A percentile compares a stretch with the other conserved stretches of the same genome.
Evolutionary conservation across 1,284 basidiomycete species (phyloP).

Genomic region (Spongispora temasekensis): DNA sequence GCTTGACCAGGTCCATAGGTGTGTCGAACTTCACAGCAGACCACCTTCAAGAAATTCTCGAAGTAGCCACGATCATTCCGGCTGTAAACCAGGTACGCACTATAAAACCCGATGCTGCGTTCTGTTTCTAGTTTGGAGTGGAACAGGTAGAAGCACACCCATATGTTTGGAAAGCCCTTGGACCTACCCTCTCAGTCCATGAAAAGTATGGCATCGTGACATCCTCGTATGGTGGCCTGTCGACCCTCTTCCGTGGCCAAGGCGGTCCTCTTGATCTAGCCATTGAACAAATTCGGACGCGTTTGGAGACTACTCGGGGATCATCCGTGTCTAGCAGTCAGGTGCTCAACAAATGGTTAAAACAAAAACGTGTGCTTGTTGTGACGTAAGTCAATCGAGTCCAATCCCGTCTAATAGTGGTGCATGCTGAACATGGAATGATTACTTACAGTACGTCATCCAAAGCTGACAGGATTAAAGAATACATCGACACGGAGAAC

Average conservation of each 20-base stretch:
- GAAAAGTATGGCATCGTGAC: conserved; percentile 64
- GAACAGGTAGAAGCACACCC: conserved; percentile 79
- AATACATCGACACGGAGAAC: no score
- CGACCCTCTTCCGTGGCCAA: conserved; percentile 57
- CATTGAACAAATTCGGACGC: conserved; percentile 50
- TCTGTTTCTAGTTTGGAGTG: conserved; percentile 8
- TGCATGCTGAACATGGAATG: conserved; percentile 5
- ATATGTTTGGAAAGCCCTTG: conserved; percentile 63
- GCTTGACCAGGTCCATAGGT: conserved; percentile 77
- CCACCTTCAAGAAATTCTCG: conserved; percentile 65
- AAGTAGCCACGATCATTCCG: conserved; percentile 59
- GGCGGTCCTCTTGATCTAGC: conserved; percentile 57
- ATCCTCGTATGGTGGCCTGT: conserved; percentile 67
- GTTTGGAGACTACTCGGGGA: conserved; percentile 45
- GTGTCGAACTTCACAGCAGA: conserved; percentile 80
- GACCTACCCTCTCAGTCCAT: conserved; percentile 55
- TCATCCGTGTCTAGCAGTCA: conserved; percentile 52
- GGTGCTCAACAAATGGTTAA: conserved; percentile 62
- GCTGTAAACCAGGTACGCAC: conserved; percentile 74
- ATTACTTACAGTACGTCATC: conserved; percentile 60
- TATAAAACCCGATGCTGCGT: neutral
- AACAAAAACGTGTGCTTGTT: conserved; percentile 57
- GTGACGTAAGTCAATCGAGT: conserved; percentile 79
- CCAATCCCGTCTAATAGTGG: neutral
- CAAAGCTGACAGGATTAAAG: conserved; percentile 65